phyloP scores from a whole-genome alignment of 192 early-diverging fungal species.

The Coemansia biformis region DNA sequence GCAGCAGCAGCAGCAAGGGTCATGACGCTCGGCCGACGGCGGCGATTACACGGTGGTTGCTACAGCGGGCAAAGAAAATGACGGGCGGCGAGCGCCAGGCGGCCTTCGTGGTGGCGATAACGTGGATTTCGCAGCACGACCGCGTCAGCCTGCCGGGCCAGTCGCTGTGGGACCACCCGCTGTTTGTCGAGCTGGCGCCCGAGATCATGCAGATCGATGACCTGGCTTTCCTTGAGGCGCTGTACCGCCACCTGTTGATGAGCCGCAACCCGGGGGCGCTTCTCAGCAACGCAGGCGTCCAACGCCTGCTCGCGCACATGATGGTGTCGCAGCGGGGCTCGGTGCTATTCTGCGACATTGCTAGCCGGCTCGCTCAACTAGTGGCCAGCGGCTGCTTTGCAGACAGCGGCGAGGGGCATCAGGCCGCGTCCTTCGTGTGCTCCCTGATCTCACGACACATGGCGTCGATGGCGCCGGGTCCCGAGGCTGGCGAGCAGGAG shows the following conservation, averaged over 20 bases:
- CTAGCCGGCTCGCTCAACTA: slow-evolving; percentile 7
- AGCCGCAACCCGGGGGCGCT: slow-evolving; percentile 9
- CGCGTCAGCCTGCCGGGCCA: slow-evolving; percentile 1
- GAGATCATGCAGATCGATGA: slow-evolving; percentile 41
- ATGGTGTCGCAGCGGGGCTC: slow-evolving; percentile 25
- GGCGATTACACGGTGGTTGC: slow-evolving; percentile 23
- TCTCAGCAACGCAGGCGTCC: slow-evolving; percentile 7
- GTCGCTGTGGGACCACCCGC: slow-evolving; percentile 32
- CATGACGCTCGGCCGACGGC: background rate
- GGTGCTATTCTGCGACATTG: slow-evolving; percentile 6
- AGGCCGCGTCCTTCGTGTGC: slow-evolving; percentile 16
- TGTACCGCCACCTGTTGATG: slow-evolving; percentile 30
- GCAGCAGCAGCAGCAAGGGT: too few species aligned
- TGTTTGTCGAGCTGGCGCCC: slow-evolving; percentile 16
- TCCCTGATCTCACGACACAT: slow-evolving; percentile 14
- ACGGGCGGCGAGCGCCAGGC: slow-evolving; percentile 7
- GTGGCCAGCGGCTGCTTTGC: background rate
- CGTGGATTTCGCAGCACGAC: slow-evolving; percentile 33
- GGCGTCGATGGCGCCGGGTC: slow-evolving; percentile 1
- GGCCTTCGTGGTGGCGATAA: slow-evolving; percentile 12
- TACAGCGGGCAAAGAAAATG: slow-evolving; percentile 1
- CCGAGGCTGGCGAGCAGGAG: background rate
- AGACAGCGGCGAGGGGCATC: too few species aligned
- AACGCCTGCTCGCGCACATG: slow-evolving; percentile 25
- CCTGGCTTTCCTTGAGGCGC: slow-evolving; percentile 17